These are phyloP conservation scores for Euphorbia corollata DNA, from an alignment of 441 rosid species.

Conservation along the genomic window DNA sequence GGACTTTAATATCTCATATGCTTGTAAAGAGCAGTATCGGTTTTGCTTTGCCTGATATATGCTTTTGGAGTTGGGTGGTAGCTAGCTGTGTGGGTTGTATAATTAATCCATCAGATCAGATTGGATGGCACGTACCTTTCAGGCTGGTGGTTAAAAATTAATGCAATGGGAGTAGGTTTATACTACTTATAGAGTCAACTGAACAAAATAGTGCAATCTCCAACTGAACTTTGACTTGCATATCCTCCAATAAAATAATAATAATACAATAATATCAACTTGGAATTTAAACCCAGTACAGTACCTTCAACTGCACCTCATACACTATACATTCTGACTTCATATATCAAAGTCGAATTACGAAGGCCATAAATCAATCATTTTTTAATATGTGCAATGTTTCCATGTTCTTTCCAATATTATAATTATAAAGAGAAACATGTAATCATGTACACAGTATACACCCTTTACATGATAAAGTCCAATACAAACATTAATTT, in stretches of 20 bases:
- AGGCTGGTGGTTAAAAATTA: not conserved
- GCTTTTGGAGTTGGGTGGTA: too few species aligned
- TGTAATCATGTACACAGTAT: not conserved
- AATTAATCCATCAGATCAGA: too few species aligned
- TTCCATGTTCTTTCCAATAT: slow-evolving; percentile 8
- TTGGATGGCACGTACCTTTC: not conserved
- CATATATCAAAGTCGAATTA: not conserved
- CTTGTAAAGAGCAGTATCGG: too few species aligned
- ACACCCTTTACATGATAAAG: not conserved
- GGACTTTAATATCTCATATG: not conserved
- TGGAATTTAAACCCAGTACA: too few species aligned
- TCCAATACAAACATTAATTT: not conserved
- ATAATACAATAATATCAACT: too few species aligned
- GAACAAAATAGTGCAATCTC: not conserved
- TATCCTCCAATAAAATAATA: too few species aligned
- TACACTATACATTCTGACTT: too few species aligned
- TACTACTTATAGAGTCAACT: not conserved
- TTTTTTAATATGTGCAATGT: not conserved
- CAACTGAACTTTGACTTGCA: too few species aligned
- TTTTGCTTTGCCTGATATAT: too few species aligned
- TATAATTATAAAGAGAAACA: not conserved
- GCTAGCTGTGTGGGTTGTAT: too few species aligned
- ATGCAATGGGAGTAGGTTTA: not conserved
- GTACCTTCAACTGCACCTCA: too few species aligned
- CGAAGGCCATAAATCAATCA: not conserved